Base-by-base conservation (phyloP, 139 green algal species). In the Yamagishiella unicocca region DNA sequence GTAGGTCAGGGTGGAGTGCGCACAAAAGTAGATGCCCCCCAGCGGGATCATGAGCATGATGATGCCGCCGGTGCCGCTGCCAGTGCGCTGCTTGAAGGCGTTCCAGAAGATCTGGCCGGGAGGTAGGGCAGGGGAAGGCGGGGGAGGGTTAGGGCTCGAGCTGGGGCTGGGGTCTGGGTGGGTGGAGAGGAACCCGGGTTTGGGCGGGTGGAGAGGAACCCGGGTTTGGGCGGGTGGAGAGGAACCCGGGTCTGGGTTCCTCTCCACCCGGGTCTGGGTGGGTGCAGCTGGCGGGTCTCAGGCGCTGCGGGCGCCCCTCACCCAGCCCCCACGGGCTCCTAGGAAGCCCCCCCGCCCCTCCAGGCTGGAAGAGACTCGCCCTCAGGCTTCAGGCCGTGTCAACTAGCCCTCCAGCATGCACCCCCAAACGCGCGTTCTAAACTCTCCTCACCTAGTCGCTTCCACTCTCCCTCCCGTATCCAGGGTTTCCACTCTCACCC, bases 1-100 rank as follows among this genome's bases (percentile, higher is more conserved):
- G 46, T 91, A 93, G 9, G 90, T 93, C n/a, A 90, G 75, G 37
- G 86, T 93, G 19, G 86, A 84, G 79, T 76, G 55, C 17, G 55
- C 70, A 84, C 90, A 93, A 79, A 93, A 93, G 84, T 90, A 93
- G 38, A 89, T 83, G 24, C 87, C 90, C 12, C 79, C 67, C 22
- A 93, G 79, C 17, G 80, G 61, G 24, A 93, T 83, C n/a, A 86
- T 71, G 40, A 90, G 64, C 42, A 93, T 43, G 4, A 70, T 78
- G 24, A 93, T 83, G 67, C 87, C 87, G 2, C 55, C 78, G 2
- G 74, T 83, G 77, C 86, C 86, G 53, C 43, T 83, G 77, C 86
- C 86, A 1, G 53, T 76, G 38, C 86, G 77, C 77, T 90, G 86
- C 37, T 83, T 54, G 74, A 90, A 90, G 1, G 86, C 86, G 50